phyloP scores from a whole-genome alignment of 2,329 filamentous ascomycete genomes.

The Macrophomina tecta region DNA sequence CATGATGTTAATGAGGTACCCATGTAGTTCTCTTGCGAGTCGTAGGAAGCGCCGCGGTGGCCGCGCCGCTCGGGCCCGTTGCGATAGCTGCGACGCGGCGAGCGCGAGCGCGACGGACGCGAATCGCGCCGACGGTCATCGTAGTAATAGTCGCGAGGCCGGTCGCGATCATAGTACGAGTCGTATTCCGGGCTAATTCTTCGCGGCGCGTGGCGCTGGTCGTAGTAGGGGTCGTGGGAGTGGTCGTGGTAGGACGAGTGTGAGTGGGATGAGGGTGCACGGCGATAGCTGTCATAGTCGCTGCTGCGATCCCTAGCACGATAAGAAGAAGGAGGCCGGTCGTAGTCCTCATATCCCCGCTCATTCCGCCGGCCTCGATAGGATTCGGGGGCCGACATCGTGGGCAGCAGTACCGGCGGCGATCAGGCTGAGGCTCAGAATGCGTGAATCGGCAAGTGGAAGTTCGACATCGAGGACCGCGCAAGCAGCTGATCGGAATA shows the following conservation, averaged over 20 bases:
- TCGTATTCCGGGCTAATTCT: conserved; percentile 13
- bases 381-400: conserved; percentile 8
- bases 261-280: conserved; percentile 15
- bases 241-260: conserved; percentile 19
- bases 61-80: conserved; percentile 5
- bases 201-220: conserved; percentile 8
- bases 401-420: conserved; percentile 12
- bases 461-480: background rate
- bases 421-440: conserved; percentile 16
- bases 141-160: conserved; percentile 11
- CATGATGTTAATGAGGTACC: conserved; percentile 29
- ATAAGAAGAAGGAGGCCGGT: conserved; percentile 6
- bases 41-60: conserved; percentile 23
- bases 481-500: background rate
- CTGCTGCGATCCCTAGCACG: conserved; percentile 15
- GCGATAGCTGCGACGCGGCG: conserved; percentile 21
- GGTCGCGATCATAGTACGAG: conserved; percentile 22
- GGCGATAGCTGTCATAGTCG: conserved; percentile 19
- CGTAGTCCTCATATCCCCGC: conserved; percentile 8
- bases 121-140: conserved; percentile 9
- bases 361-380: conserved; percentile 13
- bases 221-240: conserved; percentile 7
- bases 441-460: background rate
- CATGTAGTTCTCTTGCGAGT: conserved; percentile 25
- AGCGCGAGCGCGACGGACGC: conserved; percentile 24